A percentile compares a stretch with the other conserved stretches of the same genome.
phyloP scores from a whole-genome alignment of 495 filamentous ascomycete species.

The Delitschia confertaspora region DNA sequence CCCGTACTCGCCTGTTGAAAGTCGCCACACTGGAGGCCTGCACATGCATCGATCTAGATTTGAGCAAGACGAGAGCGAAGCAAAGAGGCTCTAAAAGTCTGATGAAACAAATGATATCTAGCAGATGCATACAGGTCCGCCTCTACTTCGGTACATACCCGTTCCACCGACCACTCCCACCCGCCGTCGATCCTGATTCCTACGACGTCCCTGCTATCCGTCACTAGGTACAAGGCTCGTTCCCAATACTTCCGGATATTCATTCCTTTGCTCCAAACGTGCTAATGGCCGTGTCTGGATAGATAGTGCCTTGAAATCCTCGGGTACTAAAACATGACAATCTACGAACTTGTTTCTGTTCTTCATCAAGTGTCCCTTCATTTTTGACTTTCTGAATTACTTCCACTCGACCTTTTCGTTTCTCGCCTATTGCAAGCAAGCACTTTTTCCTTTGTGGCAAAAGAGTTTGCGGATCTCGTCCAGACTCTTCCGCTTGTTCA shows the following conservation, averaged over 20 bases:
- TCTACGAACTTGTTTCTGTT: constrained; percentile 11
- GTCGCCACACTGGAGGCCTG: constrained; percentile 12
- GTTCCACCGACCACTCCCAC: constrained; percentile 22
- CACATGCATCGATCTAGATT: constrained; percentile 22
- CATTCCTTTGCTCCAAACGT: constrained; percentile 14
- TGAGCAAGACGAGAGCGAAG: constrained; percentile 4
- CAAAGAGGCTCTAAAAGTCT: no score
- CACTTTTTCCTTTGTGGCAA: constrained; percentile 16
- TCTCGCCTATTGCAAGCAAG: constrained; percentile 8
- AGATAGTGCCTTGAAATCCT: constrained; percentile 10
- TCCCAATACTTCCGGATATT: constrained; percentile 29
- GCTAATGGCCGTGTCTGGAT: constrained; percentile 14
- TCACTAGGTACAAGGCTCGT: constrained; percentile 24
- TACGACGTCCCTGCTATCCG: constrained; percentile 17
- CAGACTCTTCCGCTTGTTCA: constrained; percentile 16
- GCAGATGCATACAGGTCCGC: constrained; percentile 8
- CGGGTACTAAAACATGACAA: constrained; percentile 26
- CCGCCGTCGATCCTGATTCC: constrained; percentile 1
- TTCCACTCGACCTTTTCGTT: background rate
- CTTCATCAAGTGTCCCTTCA: constrained; percentile 4
- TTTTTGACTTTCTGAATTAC: constrained; percentile 9
- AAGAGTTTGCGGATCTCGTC: constrained; percentile 16
- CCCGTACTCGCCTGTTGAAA: background rate
- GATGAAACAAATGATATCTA: no score
- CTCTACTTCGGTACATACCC: constrained; percentile 22